Evolutionary conservation across 768 basidiomycete genomes (phyloP), one percentile per base, ranked within the genome.

Genomic region (Russula foetens): DNA sequence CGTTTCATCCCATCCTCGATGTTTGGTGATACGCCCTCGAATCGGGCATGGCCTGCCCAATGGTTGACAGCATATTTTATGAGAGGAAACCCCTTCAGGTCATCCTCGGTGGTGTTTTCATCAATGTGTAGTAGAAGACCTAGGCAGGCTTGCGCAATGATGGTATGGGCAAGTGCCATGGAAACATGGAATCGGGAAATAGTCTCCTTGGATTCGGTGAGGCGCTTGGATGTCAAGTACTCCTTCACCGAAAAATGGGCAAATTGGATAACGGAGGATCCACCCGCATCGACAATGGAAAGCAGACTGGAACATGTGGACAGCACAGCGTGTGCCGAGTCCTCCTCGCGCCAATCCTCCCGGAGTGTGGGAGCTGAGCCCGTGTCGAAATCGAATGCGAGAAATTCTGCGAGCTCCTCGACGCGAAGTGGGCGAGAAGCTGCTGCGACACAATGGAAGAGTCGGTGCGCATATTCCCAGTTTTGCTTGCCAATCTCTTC

Each of bases 191-290:
- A 53, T n/a, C 38, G 52, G 5, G 58, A 54, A 17, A 59, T 8
- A 26, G 31, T 9, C 14, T 9, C 35, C 6, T 14, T 31, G 23
- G 24, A 7, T 4, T 1, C 1, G 44, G 38, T 14, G 24, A 53
- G 58, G 8, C 58, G 52, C 4, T 17, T 12, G 1, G 58, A 59
- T 14, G 51, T 54, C 26, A 59, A 26, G 35, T 47, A 60, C 17
- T 60, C 59, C 33, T 45, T 60, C 4, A 60, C 59, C 0, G 59
- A 55, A 31, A 60, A 50, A 28, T 60, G 59, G 2, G 59, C 11
- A 23, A 60, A 60, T n/a, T 60, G 53, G 15, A 60, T 45, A 15
- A 53, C 15, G 19, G 9, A 12, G 4, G 24, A 45, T 11, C 12
- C 43, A 14, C 24, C 17, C 38, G 31, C 24, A 8, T 56, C 7